Evolutionary conservation across 805 yeast species (phyloP).

Genomic region (Kodamaea kakaduensis): DNA sequence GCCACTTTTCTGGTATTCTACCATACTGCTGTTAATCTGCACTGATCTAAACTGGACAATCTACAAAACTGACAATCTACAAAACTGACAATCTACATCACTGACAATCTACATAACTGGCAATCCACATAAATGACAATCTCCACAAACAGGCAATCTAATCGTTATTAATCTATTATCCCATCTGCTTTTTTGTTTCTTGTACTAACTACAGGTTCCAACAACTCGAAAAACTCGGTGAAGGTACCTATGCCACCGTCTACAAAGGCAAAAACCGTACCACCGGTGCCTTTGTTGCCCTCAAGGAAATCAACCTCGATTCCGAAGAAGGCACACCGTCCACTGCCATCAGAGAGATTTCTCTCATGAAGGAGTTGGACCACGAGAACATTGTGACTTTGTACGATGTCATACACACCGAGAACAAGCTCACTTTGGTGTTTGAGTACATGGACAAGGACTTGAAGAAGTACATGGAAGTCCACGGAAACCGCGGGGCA

Average conservation of each 20-base stretch:
- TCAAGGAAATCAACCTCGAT: constrained; percentile 91
- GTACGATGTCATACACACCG: constrained; percentile 95
- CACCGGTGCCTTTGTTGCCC: constrained; percentile 86
- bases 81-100: too few relatives aligned
- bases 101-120: too few relatives aligned
- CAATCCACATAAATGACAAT: too few relatives aligned
- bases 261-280: constrained; percentile 87
- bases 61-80: too few relatives aligned
- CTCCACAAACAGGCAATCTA: too few relatives aligned
- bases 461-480: constrained; percentile 90
- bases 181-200: too few relatives aligned
- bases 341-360: constrained; percentile 94
- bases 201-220: constrained; percentile 32
- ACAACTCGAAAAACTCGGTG: constrained; percentile 80
- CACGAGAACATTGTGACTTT: constrained; percentile 90
- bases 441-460: constrained; percentile 93
- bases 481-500: constrained; percentile 72
- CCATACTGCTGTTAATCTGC: too few relatives aligned
- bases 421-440: constrained; percentile 89
- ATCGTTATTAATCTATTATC: neutral
- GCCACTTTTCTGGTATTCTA: too few relatives aligned
- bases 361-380: constrained; percentile 89
- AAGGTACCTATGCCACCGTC: constrained; percentile 98
- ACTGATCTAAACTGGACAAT: too few relatives aligned
- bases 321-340: constrained; percentile 98